Evolutionary conservation across 345 rosid genomes (phyloP).

Genomic region (Barbarea vulgaris): DNA sequence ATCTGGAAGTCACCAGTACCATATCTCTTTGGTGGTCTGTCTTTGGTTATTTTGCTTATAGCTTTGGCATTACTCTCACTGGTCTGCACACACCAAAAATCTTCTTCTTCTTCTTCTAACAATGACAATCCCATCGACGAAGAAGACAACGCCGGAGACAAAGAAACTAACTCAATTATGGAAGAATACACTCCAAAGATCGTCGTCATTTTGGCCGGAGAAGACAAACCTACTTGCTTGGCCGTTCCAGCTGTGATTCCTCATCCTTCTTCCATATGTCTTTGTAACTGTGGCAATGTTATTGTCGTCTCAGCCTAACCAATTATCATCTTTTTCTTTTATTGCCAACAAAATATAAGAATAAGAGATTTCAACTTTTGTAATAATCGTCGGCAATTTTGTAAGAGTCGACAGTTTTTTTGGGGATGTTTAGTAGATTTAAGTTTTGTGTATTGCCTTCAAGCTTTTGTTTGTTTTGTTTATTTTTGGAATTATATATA

Average conservation of each 20-base stretch:
- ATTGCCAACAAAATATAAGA: neutral
- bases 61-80: slow-evolving; percentile 43
- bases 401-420: slow-evolving; percentile 7
- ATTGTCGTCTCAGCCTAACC: slow-evolving; percentile 10
- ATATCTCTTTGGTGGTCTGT: slow-evolving; percentile 53
- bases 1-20: slow-evolving; percentile 54
- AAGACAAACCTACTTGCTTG: slow-evolving; percentile 52
- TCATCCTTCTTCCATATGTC: slow-evolving; percentile 23
- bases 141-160: neutral
- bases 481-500: neutral
- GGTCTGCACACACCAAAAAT: slow-evolving; percentile 42
- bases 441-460: neutral
- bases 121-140: slow-evolving; percentile 1
- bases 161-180: neutral
- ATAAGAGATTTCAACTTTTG: slow-evolving; percentile 7
- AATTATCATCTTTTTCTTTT: neutral
- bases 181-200: slow-evolving; percentile 45
- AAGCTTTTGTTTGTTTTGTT: neutral
- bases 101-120: slow-evolving; percentile 3
- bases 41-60: slow-evolving; percentile 41
- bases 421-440: neutral
- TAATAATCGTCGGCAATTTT: slow-evolving; percentile 24
- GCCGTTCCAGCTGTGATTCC: slow-evolving; percentile 46
- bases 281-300: slow-evolving; percentile 33
- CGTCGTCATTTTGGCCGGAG: slow-evolving; percentile 64